Base-by-base conservation (phyloP, 2,329 filamentous ascomycete species). In the Ophiostoma angusticollis region DNA sequence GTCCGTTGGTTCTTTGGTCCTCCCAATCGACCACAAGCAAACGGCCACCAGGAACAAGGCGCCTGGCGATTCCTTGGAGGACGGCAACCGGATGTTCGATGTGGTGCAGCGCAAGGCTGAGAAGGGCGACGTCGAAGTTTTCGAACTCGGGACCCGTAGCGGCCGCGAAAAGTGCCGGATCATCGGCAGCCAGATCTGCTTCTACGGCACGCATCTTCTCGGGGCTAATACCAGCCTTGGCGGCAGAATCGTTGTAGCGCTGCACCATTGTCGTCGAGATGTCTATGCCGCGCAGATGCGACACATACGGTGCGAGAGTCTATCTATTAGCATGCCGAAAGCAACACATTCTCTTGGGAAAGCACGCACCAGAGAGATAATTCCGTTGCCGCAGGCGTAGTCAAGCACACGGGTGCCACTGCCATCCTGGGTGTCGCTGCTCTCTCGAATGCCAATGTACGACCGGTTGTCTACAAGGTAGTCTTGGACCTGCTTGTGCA, bases 241-340 rank as follows among this genome's bases (percentile, higher is more conserved):
- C 24, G 1, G 45, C 45, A 1, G 37, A 11, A 6, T 42, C 39
- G 41, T 52, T 52, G 41, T 50, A 51, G 21, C 28, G 37, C 27
- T 45, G 33, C 16, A 50, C 48, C 51, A 51, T 53, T 41, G 38
- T 35, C 9, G 47, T 34, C 6, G 49, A 49, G 16, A 52, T 47
- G 40, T 53, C 49, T 5, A 52, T 37, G 17, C 50, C 52, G 12
- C 49, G 48, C 9, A 51, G 23, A 5, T 35, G 37, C 1, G 35
- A 12, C 2, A 37, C 43, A 12, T 38, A 43, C 2, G 45, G 41
- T 1, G 39, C 29, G 2, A 45, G 39, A 5, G 31, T 30, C 36
- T 43, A 7, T 12, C 6, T 24, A 12, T 24, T 1, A 19, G 22
- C 8, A 31, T 6, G 27, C 16, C 3, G 13, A 6, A 18, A n/a